Base-by-base conservation (phyloP, 108 stramenopile species). In the Halocafeteria seosinensis region DNA sequence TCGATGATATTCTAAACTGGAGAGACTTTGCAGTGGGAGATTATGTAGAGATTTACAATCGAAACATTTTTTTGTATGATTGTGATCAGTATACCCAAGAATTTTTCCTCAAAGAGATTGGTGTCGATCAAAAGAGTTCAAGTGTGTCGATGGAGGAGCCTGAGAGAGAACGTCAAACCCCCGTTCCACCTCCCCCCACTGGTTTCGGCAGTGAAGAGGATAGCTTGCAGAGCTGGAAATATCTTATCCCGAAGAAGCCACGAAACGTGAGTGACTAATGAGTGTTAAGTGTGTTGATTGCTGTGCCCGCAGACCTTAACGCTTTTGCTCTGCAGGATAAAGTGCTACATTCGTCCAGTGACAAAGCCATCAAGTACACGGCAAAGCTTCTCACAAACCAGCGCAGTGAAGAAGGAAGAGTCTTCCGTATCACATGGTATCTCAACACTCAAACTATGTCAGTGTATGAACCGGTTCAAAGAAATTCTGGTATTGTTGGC, bases 401-500 rank as follows among this genome's bases (percentile, higher is more conserved):
- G 62, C 38, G 34, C 50, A 34, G 25, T 55, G 53, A 55, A 28
- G 8, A 5, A 12, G 12, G 5, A 9, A 5, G 53, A 31, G 9
- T 5, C 35, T 80, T 80, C 51, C 73, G 74, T 47, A 50, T 78
- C 64, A 76, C 72, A 63, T 80, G 71, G 68, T 63, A 71, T 58
- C 77, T 80, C 0, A 75, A 75, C 6, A 73, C 76, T 36, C 74
- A 77, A 47, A 76, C 73, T 13, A 60, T 80, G 21, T 63, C 66
- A 53, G 77, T 80, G 26, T 80, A 71, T 38, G 79, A 80, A 73
- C 79, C 79, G 30, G 73, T 69, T 51, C 42, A 71, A 35, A 72
- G 79, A 50, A 80, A 80, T 73, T 62, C 64, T 35, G 79, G 79
- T 8, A 38, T 78, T 21, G 65, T 73, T 12, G 77, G 75, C 9